Evolutionary conservation across 495 filamentous ascomycete species (phyloP), one percentile per base, ranked within the genome.

Genomic region (Bacidia rubella): DNA sequence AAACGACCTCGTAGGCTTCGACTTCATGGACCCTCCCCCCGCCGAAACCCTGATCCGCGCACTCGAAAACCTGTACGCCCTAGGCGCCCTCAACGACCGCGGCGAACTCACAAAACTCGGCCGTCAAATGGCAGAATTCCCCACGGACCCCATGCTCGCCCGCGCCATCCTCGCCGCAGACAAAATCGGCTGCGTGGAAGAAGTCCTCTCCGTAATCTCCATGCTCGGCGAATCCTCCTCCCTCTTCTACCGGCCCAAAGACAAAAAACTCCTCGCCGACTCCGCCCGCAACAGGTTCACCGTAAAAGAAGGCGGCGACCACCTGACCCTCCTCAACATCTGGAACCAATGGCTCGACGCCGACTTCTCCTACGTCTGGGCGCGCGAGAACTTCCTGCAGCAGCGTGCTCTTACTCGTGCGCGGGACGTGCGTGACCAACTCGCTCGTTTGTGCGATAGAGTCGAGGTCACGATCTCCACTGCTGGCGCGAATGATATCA

Each of bases 341-440:
- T 98, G 82, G 83, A 94, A 95, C 65, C 85, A 95, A 66, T 97
- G 89, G 88, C 85, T 93, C 20, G 93, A 98, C 59, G 79, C 78
- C 19, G 90, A 97, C 67, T 98, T 90, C 70, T 82, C 75, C 56
- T 80, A 80, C 52, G 81, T 93, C 45, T 98, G 90, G 90, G 75
- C 86, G 2, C 80, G 82, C 48, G 90, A 96, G 67, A 97, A 96
- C 67, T 98, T 94, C 66, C 67, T 98, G 21, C 89, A 96, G 62
- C 87, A 93, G 60, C 82, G 89, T 19, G 82, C 79, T 26, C 76
- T 98, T 1, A 87, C 80, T 0, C 80, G 92, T 11, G 92, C 87
- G 0, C 81, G 92, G 43, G 89, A 96, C 60, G 89, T 97, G 15
- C 85, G 89, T 35, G 92, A 98, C 58, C 92, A 98, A 64, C 76